These are phyloP conservation scores for Peronospora farinosa DNA, from an alignment of 352 stramenopile genomes.

Conservation along the genomic window DNA sequence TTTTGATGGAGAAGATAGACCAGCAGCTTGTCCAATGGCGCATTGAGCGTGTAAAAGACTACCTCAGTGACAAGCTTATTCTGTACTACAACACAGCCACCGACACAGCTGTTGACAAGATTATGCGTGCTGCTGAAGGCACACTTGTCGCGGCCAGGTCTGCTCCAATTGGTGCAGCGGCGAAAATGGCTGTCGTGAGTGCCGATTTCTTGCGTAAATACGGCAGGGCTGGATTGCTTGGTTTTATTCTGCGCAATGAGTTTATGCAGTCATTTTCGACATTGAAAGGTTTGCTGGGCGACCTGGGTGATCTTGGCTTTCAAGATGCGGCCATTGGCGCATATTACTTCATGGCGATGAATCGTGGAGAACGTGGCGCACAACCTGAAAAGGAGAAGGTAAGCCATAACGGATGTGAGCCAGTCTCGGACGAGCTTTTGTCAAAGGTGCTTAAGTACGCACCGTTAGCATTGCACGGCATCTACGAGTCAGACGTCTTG, in stretches of 20 bases:
- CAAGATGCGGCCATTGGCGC: slow-evolving; percentile 81
- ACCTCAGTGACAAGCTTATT: slow-evolving; percentile 52
- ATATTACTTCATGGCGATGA: slow-evolving; percentile 88
- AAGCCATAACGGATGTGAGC: slow-evolving; percentile 45
- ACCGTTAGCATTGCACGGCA: slow-evolving; percentile 70
- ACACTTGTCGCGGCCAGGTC: slow-evolving; percentile 73
- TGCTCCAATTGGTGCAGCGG: slow-evolving; percentile 69
- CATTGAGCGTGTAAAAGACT: slow-evolving; percentile 75
- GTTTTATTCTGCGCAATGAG: slow-evolving; percentile 82
- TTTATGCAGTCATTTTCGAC: slow-evolving; percentile 88
- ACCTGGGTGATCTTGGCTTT: slow-evolving; percentile 74
- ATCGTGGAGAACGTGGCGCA: slow-evolving; percentile 69
- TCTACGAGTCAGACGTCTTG: slow-evolving; percentile 79
- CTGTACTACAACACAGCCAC: slow-evolving; percentile 73
- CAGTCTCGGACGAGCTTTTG: slow-evolving; percentile 66
- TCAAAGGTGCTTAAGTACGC: slow-evolving; percentile 68
- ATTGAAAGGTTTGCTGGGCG: slow-evolving; percentile 68
- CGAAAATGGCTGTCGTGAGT: slow-evolving; percentile 81
- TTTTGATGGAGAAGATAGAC: slow-evolving; percentile 72
- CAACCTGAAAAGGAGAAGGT: slow-evolving; percentile 58
- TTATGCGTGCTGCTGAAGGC: slow-evolving; percentile 70
- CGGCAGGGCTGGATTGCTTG: slow-evolving; percentile 62
- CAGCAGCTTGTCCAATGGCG: slow-evolving; percentile 75
- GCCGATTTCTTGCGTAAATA: slow-evolving; percentile 84
- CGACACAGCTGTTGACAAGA: slow-evolving; percentile 82